These are phyloP conservation scores for Penicillium sumatraense DNA, from an alignment of 2,329 filamentous ascomycete genomes.

Conservation along the genomic window DNA sequence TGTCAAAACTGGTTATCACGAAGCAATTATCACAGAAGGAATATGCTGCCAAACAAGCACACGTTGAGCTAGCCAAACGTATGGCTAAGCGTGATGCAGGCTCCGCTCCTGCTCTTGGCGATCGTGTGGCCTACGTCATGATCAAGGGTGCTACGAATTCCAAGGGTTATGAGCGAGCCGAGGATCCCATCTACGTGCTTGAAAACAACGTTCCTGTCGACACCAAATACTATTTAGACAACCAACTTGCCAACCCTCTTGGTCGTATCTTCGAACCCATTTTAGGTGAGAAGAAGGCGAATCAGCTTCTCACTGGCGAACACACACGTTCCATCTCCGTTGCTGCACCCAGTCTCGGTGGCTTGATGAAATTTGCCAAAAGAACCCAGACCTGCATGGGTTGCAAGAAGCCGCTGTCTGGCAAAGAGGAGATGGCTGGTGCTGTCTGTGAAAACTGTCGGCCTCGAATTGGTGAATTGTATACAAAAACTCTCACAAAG, in stretches of 20 bases:
- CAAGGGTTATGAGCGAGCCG: conserved; percentile 96
- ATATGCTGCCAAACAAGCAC: conserved; percentile 91
- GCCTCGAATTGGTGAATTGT: conserved; percentile 85
- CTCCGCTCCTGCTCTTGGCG: conserved; percentile 87
- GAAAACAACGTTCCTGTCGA: conserved; percentile 98
- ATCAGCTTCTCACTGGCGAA: conserved; percentile 83
- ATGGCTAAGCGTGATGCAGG: conserved; percentile 98
- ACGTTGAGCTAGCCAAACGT: conserved; percentile 90
- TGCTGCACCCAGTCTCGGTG: conserved; percentile 86
- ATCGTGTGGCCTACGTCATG: conserved; percentile 98
- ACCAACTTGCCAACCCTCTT: conserved; percentile 93
- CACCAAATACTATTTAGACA: conserved; percentile 97
- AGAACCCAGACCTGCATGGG: conserved; percentile 99
- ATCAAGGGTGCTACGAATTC: conserved; percentile 85
- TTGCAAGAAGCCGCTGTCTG: conserved; percentile 92
- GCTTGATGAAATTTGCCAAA: conserved; percentile 97
- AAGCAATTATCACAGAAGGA: conserved; percentile 91
- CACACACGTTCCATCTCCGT: conserved; percentile 95
- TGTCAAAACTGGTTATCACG: conserved; percentile 99
- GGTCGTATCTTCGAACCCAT: conserved; percentile 98
- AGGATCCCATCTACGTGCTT: conserved; percentile 95
- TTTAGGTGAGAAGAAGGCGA: conserved; percentile 87
- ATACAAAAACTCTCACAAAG: conserved; percentile 86
- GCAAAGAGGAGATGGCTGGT: conserved; percentile 77
- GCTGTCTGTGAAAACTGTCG: conserved; percentile 88